Conservation (phyloP, 78 protist genomes). For the Dictyostelium brefeldianum region DNA sequence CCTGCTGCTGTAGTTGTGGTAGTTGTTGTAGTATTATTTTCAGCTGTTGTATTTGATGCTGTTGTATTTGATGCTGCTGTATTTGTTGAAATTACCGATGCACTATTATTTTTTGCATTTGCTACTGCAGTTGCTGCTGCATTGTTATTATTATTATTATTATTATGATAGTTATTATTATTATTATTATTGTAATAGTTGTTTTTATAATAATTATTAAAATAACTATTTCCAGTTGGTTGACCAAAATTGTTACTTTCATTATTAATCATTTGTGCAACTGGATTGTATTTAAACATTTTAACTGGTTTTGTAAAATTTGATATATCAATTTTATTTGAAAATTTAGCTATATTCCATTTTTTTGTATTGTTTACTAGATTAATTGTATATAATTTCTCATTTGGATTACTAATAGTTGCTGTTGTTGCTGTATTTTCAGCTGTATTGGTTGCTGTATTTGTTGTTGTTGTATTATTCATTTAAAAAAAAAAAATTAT, state of each 20-base stretch:
- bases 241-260: conserved; percentile 10
- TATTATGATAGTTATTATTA: too few relatives aligned
- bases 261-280: conserved; percentile 5
- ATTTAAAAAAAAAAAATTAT: neutral
- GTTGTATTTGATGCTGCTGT: neutral
- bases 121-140: too few relatives aligned
- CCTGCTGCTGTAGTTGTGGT: neutral
- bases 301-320: conserved; percentile 49
- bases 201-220: neutral
- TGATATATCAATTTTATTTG: conserved; percentile 53
- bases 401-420: neutral
- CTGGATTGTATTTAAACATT: conserved; percentile 60
- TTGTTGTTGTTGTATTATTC: neutral
- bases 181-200: too few relatives aligned
- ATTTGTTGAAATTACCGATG: neutral
- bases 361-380: conserved; percentile 43
- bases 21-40: neutral
- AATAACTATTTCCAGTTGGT: neutral
- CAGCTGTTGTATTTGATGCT: neutral
- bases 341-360: conserved; percentile 79
- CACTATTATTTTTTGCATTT: neutral
- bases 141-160: too few relatives aligned
- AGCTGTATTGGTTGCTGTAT: neutral
- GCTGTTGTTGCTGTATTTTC: neutral
- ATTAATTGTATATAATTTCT: conserved; percentile 21